Evolutionary conservation across 257 asterid genomes (phyloP), one percentile per base, ranked within the genome.

Genomic region (Fraxinus cuspidata): DNA sequence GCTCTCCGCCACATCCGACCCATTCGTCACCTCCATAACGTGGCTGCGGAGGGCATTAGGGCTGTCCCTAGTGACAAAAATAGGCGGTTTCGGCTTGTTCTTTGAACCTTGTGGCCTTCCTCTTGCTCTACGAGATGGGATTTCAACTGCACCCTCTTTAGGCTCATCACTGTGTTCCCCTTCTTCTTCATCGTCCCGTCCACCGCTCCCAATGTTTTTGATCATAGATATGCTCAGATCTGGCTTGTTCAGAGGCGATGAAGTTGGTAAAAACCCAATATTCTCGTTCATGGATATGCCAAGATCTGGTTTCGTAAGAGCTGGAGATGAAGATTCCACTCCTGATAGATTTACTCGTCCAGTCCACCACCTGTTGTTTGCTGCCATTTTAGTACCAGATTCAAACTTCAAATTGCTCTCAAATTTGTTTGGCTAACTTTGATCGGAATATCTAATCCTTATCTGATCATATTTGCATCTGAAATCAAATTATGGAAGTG

Each of bases 71-170:
- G 92, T 90, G 9, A 90, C 88, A 42, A 88, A 90, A 10, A 90
- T 84, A 1, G 95, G 95, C 0, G 90, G 90, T 70, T 86, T 88
- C 1, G 95, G 92, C 73, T 90, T 90, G 85, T 90, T 90, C 31
- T 85, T 90, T 0, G 95, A 90, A 15, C 95, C 95, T 5, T 90
- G 80, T 2, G 95, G 95, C 68, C 95, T 72, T 9, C 95, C 95
- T 51, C 92, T 82, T 0, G 92, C 83, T 49, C 95, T 77, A 9
- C 95, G 82, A 1, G 79, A 78, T 21, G 84, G 87, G 11, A 74
- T 85, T 13, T 88, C 95, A 5, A 88, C 75, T 3, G 90, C 95
- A 0, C 92, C 95, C 31, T 85, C 90, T 70, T 70, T 86, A 0
- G 90, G 93, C 74, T 87, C 93, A 7, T 84, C 91, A 29, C 85